A percentile compares a stretch with the other conserved stretches of the same genome.
Conservation (phyloP, 2,329 filamentous ascomycete species). For the Cladophialophora carrionii region DNA sequence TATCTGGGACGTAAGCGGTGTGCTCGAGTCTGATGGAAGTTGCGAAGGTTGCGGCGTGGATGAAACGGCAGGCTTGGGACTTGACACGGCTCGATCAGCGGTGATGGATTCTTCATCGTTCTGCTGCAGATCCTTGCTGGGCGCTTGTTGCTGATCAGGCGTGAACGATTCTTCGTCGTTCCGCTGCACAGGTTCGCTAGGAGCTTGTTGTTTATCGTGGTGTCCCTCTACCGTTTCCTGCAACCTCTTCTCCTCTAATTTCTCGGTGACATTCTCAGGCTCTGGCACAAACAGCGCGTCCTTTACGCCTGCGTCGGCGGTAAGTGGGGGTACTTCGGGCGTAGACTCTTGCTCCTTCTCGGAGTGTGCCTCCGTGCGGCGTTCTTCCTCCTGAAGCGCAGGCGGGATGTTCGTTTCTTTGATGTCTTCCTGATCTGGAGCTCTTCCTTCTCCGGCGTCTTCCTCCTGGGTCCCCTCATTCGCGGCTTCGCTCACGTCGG, state of each 20-base stretch:
- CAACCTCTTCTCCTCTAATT: slow-evolving; percentile 9
- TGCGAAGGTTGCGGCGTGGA: slow-evolving; percentile 3
- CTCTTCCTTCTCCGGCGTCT: background rate
- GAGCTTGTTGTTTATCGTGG: background rate
- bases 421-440: background rate
- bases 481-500: background rate
- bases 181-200: background rate
- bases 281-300: slow-evolving; percentile 2
- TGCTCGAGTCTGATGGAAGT: slow-evolving; percentile 13
- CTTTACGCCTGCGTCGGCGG: slow-evolving; percentile 4
- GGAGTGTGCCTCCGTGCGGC: background rate
- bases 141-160: background rate
- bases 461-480: background rate
- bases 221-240: slow-evolving; percentile 10
- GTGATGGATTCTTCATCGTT: background rate
- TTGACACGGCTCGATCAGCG: background rate
- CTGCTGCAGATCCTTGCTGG: background rate
- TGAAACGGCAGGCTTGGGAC: background rate
- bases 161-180: background rate
- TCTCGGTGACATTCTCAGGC: background rate
- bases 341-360: slow-evolving; percentile 1
- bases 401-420: background rate
- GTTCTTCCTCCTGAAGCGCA: slow-evolving; percentile 12
- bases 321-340: background rate
- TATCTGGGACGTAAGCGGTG: slow-evolving; percentile 23